These are phyloP conservation scores for Lactarius psammicola DNA, from an alignment of 768 basidiomycete genomes.

Conservation along the genomic window DNA sequence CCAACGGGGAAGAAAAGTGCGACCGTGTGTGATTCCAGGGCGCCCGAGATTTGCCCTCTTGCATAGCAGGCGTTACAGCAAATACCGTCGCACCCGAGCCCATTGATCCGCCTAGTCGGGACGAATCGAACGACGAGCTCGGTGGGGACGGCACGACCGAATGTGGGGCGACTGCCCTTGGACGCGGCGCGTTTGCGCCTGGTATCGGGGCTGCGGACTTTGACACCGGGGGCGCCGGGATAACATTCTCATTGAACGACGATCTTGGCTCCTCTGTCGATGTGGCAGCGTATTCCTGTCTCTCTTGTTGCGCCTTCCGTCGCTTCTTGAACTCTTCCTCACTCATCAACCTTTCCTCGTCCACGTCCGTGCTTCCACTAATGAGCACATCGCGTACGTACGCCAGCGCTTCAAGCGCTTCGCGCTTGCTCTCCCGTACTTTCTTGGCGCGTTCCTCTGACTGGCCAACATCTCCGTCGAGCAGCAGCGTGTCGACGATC, in stretches of 20 bases:
- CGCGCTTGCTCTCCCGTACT: conserved; percentile 47
- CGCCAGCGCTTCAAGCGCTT: conserved; percentile 72
- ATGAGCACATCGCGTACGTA: conserved; percentile 76
- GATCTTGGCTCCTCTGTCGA: conserved; percentile 14
- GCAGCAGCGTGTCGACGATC: conserved; percentile 69
- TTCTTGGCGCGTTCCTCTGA: conserved; percentile 42
- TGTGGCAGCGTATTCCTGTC: conserved; percentile 20
- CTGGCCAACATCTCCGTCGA: conserved; percentile 47
- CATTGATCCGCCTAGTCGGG: conserved; percentile 17
- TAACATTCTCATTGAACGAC: conserved; percentile 7
- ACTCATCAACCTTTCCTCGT: conserved; percentile 64
- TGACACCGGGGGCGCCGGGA: conserved; percentile 29
- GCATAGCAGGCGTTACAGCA: conserved; percentile 20
- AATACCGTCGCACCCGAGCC: conserved; percentile 27
- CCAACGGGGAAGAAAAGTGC: conserved; percentile 38
- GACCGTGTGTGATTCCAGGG: conserved; percentile 62
- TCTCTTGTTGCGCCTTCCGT: conserved; percentile 32
- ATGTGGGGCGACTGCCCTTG: conserved; percentile 20
- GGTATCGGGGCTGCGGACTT: conserved; percentile 21
- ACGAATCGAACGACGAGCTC: conserved; percentile 24
- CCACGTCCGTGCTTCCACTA: conserved; percentile 52
- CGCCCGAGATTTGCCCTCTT: conserved; percentile 35
- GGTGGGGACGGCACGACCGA: conserved; percentile 23
- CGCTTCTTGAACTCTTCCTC: conserved; percentile 49
- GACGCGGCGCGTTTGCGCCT: conserved; percentile 25